These are phyloP conservation scores for Emergomyces orientalis DNA, from an alignment of 2,329 filamentous ascomycete genomes.

Conservation along the genomic window DNA sequence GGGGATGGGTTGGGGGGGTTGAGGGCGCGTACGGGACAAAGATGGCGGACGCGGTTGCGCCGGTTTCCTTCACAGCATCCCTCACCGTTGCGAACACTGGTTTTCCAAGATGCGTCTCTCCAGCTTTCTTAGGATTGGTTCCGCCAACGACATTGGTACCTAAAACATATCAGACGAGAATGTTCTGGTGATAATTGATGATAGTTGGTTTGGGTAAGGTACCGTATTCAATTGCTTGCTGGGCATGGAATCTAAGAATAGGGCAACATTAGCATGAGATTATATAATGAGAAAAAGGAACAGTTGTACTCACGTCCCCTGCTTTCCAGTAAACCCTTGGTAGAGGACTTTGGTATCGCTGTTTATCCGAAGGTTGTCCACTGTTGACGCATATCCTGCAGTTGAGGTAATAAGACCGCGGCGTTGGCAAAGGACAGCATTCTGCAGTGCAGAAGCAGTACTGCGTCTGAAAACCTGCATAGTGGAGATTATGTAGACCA, in stretches of 20 bases:
- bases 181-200: not conserved
- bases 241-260: conserved; percentile 73
- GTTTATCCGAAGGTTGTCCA: conserved; percentile 87
- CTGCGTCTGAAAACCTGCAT: conserved; percentile 84
- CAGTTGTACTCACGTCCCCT: conserved; percentile 66
- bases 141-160: conserved; percentile 96
- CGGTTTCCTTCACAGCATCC: conserved; percentile 82
- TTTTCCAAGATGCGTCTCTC: conserved; percentile 74
- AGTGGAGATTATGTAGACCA: conserved; percentile 18
- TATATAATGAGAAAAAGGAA: conserved; percentile 4
- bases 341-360: conserved; percentile 86
- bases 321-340: conserved; percentile 96
- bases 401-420: conserved; percentile 66
- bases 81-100: conserved; percentile 86
- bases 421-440: conserved; percentile 47
- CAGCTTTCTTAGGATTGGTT: conserved; percentile 98
- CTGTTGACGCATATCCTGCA: conserved; percentile 61
- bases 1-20: not conserved
- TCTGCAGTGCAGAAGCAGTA: conserved; percentile 57
- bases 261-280: conserved; percentile 12
- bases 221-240: conserved; percentile 96
- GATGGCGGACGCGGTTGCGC: conserved; percentile 84
- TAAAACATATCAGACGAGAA: conserved; percentile 34
- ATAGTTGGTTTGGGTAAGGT: conserved; percentile 3
- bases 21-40: conserved; percentile 69